phyloP scores from a whole-genome alignment of 495 filamentous ascomycete genomes.

The Talaromyces trachyspermus region DNA sequence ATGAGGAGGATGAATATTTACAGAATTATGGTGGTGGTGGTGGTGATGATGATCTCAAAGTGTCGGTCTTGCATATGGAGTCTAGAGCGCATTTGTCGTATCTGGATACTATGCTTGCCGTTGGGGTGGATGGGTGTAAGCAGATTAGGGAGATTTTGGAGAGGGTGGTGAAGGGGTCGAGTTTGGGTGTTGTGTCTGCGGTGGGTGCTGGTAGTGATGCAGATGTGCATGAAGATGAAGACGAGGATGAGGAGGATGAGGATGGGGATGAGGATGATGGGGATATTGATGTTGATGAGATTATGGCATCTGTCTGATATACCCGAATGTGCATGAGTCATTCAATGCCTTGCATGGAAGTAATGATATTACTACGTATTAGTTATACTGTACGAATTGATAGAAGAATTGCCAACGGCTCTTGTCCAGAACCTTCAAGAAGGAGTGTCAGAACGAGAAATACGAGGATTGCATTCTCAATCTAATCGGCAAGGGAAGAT shows the following conservation, averaged over 20 bases:
- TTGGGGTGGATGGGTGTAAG: slow-evolving; percentile 86
- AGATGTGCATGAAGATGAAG: slow-evolving; percentile 10
- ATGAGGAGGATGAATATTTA: slow-evolving; percentile 27
- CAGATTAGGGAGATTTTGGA: slow-evolving; percentile 71
- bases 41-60: slow-evolving; percentile 52
- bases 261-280: slow-evolving; percentile 25
- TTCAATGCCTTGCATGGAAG: too few species aligned
- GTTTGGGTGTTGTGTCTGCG: slow-evolving; percentile 8
- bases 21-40: slow-evolving; percentile 31
- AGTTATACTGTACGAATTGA: too few species aligned
- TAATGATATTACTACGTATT: too few species aligned
- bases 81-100: slow-evolving; percentile 60
- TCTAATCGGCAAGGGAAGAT: background rate
- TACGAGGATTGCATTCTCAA: background rate
- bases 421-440: too few species aligned
- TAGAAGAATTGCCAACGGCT: too few species aligned
- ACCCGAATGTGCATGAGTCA: too few species aligned
- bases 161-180: slow-evolving; percentile 44
- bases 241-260: slow-evolving; percentile 11
- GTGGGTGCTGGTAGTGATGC: background rate
- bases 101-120: slow-evolving; percentile 84
- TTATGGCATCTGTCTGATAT: too few species aligned
- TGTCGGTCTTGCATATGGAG: slow-evolving; percentile 77
- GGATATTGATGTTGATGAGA: too few species aligned
- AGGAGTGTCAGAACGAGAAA: background rate